phyloP scores from a whole-genome alignment of 192 early-diverging fungal species.

The Obelidium mucronatum region DNA sequence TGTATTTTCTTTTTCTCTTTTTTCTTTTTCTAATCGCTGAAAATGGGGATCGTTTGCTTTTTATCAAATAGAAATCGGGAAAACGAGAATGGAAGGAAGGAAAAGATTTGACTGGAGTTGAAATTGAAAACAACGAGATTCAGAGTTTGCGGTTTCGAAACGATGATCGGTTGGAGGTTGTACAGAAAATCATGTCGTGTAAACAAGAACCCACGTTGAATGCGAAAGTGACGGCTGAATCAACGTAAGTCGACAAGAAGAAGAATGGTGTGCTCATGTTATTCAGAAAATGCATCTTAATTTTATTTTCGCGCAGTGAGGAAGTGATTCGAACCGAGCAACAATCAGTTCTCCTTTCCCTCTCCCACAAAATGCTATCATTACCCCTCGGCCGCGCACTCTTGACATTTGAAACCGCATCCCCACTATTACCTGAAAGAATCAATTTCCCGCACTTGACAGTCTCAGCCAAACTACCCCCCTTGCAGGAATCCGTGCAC shows the following conservation, averaged over 20 bases:
- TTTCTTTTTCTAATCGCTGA: too few relatives aligned
- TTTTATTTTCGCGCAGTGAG: constrained; percentile 36
- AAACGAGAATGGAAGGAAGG: neutral
- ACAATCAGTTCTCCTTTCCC: constrained; percentile 50
- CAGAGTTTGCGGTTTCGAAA: constrained; percentile 60
- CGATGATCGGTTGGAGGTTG: constrained; percentile 62
- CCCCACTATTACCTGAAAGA: constrained; percentile 56
- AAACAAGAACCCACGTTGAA: neutral
- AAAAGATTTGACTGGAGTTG: constrained; percentile 23
- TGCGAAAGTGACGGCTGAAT: constrained; percentile 15
- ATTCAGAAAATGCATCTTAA: too few relatives aligned
- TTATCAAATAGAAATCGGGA: too few relatives aligned
- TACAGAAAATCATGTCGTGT: constrained; percentile 55
- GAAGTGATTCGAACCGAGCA: constrained; percentile 52
- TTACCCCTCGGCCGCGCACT: constrained; percentile 72
- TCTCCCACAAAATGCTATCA: constrained; percentile 66
- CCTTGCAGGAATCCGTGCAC: constrained; percentile 62
- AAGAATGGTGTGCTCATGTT: too few relatives aligned
- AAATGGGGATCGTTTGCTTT: too few relatives aligned
- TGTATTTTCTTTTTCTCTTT: neutral
- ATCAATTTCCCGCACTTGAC: constrained; percentile 64
- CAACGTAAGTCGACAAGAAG: constrained; percentile 39
- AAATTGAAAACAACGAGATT: constrained; percentile 53
- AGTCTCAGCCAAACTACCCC: constrained; percentile 70
- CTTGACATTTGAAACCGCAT: constrained; percentile 69